Percentiles rank a stretch among this genome's conserved stretches.
phyloP scores from a whole-genome alignment of 2,329 filamentous ascomycete species.

The Ophiobolus disseminans region DNA sequence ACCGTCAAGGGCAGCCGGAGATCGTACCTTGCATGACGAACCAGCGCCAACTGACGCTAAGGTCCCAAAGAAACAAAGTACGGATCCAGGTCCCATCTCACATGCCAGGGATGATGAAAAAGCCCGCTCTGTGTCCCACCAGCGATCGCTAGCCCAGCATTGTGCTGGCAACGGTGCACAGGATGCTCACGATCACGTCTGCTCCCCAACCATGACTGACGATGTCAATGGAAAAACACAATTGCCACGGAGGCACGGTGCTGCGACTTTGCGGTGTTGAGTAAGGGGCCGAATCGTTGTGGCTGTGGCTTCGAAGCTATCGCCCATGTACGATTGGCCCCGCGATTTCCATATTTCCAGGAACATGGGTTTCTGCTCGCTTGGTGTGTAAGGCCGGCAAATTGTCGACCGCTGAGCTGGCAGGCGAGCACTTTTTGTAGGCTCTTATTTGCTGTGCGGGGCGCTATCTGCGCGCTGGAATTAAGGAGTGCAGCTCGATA shows the following conservation, averaged over 20 bases:
- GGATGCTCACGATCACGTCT: background rate
- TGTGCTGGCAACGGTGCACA: slow-evolving; percentile 17
- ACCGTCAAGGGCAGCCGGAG: slow-evolving; percentile 18
- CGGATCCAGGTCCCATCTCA: slow-evolving; percentile 17
- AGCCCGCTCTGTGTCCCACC: slow-evolving; percentile 2
- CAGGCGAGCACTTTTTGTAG: slow-evolving; percentile 11
- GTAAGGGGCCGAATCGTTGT: slow-evolving; percentile 1
- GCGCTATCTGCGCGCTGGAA: slow-evolving; percentile 17
- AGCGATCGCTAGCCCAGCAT: background rate
- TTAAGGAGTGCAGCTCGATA: slow-evolving; percentile 26
- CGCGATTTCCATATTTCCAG: slow-evolving; percentile 3
- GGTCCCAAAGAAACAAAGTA: slow-evolving; percentile 17
- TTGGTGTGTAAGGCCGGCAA: slow-evolving; percentile 7
- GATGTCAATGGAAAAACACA: background rate
- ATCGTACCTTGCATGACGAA: slow-evolving; percentile 34
- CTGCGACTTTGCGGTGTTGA: slow-evolving; percentile 1
- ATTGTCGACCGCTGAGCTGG: slow-evolving; percentile 7
- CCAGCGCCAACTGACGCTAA: slow-evolving; percentile 20
- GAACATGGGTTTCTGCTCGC: slow-evolving; percentile 4
- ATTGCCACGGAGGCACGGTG: background rate
- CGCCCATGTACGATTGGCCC: background rate
- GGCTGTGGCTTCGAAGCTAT: background rate
- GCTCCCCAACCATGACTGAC: background rate
- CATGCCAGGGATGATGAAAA: slow-evolving; percentile 23
- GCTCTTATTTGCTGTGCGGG: slow-evolving; percentile 18